Evolutionary conservation across 768 basidiomycete species (phyloP), one percentile per base, ranked within the genome.

Genomic region (Phanerodontia chrysosporium): DNA sequence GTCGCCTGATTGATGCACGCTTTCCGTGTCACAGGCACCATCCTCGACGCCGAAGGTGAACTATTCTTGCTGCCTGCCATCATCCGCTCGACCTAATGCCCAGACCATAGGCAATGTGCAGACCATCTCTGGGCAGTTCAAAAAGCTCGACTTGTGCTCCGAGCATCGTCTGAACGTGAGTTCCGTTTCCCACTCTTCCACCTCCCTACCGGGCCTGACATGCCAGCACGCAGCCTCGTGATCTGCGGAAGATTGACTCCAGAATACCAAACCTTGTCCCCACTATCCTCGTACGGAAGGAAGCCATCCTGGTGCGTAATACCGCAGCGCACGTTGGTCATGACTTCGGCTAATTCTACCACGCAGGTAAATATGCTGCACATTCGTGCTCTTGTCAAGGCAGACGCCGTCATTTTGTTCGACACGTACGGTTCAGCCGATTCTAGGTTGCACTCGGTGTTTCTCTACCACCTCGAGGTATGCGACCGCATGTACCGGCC

Each of bases 231-330:
- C 62, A 95, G 91, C 89, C 94, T 65, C 89, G 96, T 80, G 96
- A 98, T 77, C 79, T 98, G 24, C 88, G 96, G 56, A 97, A 98
- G 78, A 91, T 98, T 64, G 96, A 98, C 75, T 95, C 92, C 3
- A 81, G 93, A 64, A 83, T 95, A 64, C 94, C 95, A 35, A 97
- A 95, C 73, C 84, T 96, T 58, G 90, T 98, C 18, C 95, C 95
- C 42, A 95, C 95, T 44, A 95, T 98, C 67, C 83, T 98, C 58
- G 83, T 90, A 54, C 82, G 96, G 63, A 89, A 86, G 67, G 87
- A 92, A 73, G 92, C 90, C 49, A 85, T 98, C 64, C 78, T 98
- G 61, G 92, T 92, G 70, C 58, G 85, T 79, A 51, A 35, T 35
- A 52, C 55, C 27, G 29, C 32, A 9, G 45, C 45, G 32, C 55